Conservation (phyloP, 768 basidiomycete genomes). For the Mycena metata region DNA sequence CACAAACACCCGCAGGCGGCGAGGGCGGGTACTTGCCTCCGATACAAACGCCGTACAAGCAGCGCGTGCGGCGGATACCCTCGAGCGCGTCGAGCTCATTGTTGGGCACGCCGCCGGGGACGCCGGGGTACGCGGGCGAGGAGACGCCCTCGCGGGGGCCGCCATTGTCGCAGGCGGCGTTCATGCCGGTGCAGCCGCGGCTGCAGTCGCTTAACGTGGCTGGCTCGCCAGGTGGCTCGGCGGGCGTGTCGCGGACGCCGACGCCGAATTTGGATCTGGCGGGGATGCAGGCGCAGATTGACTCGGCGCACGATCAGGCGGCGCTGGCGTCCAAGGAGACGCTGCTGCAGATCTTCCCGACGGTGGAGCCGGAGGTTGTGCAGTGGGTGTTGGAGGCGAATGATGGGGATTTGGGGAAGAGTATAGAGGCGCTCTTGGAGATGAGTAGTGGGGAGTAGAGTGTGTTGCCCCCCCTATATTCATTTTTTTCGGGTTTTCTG, state of each 20-base stretch:
- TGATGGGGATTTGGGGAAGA: conserved; percentile 88
- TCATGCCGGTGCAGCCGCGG: conserved; percentile 62
- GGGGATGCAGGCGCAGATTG: conserved; percentile 82
- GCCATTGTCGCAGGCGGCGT: conserved; percentile 41
- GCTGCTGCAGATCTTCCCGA: conserved; percentile 90
- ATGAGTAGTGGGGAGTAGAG: conserved; percentile 62
- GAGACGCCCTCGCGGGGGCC: conserved; percentile 64
- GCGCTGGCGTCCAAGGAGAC: conserved; percentile 81
- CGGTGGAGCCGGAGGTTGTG: conserved; percentile 83
- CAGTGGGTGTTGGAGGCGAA: conserved; percentile 94
- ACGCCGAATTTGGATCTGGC: conserved; percentile 78
- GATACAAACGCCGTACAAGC: conserved; percentile 80
- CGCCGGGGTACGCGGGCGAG: conserved; percentile 55
- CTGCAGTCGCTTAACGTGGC: conserved; percentile 54
- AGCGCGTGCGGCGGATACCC: conserved; percentile 70
- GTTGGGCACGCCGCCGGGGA: conserved; percentile 49
- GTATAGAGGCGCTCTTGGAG: conserved; percentile 88
- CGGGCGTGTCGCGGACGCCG: conserved; percentile 75
- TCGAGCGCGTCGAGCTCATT: conserved; percentile 40
- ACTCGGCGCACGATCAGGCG: conserved; percentile 81
- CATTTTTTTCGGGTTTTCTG: too few relatives aligned
- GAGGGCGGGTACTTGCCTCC: conserved; percentile 52
- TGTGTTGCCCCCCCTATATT: not conserved
- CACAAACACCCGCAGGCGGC: conserved; percentile 55
- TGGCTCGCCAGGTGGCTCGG: conserved; percentile 41